Evolutionary conservation across 768 basidiomycete species (phyloP).

Genomic region (Podaxis sp.): DNA sequence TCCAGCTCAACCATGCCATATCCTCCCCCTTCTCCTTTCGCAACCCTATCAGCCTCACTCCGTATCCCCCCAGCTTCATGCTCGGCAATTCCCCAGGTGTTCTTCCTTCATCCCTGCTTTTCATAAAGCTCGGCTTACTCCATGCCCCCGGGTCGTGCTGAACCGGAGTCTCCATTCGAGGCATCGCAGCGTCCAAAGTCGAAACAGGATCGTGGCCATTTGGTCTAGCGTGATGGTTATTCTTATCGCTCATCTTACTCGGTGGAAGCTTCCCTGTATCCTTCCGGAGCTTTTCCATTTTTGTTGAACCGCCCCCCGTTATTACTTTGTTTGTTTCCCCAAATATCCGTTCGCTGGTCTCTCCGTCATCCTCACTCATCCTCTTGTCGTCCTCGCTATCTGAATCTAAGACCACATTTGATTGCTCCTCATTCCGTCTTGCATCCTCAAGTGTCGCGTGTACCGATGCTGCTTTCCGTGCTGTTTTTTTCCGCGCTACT

Average conservation of each 20-base stretch:
- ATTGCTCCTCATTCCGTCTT: not conserved
- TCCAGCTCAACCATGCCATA: conserved; percentile 15
- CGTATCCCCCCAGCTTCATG: conserved; percentile 6
- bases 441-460: too few species aligned
- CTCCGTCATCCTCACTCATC: not conserved
- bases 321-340: not conserved
- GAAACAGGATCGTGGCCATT: not conserved
- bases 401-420: not conserved
- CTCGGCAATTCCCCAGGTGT: not conserved
- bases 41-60: not conserved
- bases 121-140: conserved; percentile 10
- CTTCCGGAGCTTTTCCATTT: conserved; percentile 4
- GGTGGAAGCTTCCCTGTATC: conserved; percentile 10
- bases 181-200: conserved; percentile 1
- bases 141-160: conserved; percentile 9
- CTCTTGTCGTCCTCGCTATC: not conserved
- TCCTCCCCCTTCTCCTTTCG: not conserved
- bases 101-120: not conserved
- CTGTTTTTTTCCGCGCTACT: conserved; percentile 2
- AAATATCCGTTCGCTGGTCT: not conserved
- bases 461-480: not conserved
- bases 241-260: conserved; percentile 4
- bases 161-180: not conserved
- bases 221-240: conserved; percentile 1
- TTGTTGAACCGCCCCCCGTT: not conserved